Percentiles rank a stretch among this genome's conserved stretches.
These are phyloP conservation scores for Leccinum subgranulosum DNA, from an alignment of 768 basidiomycete genomes.

Conservation along the genomic window DNA sequence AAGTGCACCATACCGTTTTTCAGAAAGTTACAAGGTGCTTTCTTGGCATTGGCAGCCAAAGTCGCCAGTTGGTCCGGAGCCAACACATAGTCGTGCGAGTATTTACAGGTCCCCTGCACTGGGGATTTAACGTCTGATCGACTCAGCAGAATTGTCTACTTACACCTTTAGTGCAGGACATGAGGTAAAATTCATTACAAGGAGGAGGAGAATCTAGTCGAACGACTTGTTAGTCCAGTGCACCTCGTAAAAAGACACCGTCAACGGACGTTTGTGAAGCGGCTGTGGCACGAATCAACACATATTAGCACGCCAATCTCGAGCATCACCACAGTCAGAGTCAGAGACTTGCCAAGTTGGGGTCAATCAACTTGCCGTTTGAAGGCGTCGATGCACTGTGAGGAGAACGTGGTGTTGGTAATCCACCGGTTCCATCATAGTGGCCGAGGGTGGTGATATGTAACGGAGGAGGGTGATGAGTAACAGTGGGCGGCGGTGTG, in stretches of 20 bases:
- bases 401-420: slow-evolving; percentile 67
- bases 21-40: slow-evolving; percentile 81
- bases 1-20: slow-evolving; percentile 56
- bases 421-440: slow-evolving; percentile 52
- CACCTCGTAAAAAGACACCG: neutral
- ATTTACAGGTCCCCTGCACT: slow-evolving; percentile 66
- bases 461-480: slow-evolving; percentile 46
- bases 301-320: slow-evolving; percentile 6
- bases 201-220: slow-evolving; percentile 73
- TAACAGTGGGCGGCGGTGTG: slow-evolving; percentile 19
- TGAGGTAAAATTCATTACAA: slow-evolving; percentile 82
- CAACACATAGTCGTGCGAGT: slow-evolving; percentile 77
- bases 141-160: slow-evolving; percentile 15
- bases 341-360: slow-evolving; percentile 50
- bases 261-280: slow-evolving; percentile 67
- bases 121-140: slow-evolving; percentile 13
- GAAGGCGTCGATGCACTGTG: slow-evolving; percentile 32
- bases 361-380: slow-evolving; percentile 49
- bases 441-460: slow-evolving; percentile 39
- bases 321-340: neutral
- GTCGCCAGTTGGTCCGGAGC: slow-evolving; percentile 68
- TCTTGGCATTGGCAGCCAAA: slow-evolving; percentile 76
- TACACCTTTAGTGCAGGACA: slow-evolving; percentile 79
- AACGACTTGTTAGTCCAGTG: slow-evolving; percentile 4
- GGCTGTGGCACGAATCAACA: slow-evolving; percentile 42